phyloP scores from a whole-genome alignment of 2,329 filamentous ascomycete genomes.

The Botryotinia calthae region DNA sequence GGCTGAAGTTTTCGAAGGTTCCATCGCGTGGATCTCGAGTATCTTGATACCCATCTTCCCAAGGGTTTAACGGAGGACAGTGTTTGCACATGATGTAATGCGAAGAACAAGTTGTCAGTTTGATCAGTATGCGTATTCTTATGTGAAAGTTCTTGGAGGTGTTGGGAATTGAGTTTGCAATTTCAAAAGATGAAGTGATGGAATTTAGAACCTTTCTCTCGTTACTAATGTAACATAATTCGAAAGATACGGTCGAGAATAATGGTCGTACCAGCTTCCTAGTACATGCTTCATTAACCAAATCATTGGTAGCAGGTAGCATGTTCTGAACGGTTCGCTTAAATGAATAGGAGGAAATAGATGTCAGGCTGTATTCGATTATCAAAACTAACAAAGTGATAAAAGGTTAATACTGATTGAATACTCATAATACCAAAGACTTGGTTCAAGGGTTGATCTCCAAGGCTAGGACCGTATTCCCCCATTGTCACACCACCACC shows the following conservation, averaged over 20 bases:
- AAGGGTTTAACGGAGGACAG: not conserved
- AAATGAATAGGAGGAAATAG: not conserved
- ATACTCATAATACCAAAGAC: not conserved
- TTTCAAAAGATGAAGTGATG: not conserved
- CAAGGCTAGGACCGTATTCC: fast-evolving
- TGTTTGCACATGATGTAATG: not conserved
- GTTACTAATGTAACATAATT: not conserved
- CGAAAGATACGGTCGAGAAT: not conserved
- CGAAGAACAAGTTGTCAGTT: not conserved
- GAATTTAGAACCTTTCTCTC: fast-evolving
- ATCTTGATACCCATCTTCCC: not conserved
- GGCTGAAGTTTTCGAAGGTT: not conserved
- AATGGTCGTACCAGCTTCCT: not conserved
- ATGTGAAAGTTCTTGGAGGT: too few relatives aligned
- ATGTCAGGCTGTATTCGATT: fast-evolving
- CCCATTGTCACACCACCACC: fast-evolving
- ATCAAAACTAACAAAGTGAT: not conserved
- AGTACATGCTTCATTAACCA: too few relatives aligned
- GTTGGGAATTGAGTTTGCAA: not conserved
- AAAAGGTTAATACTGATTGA: not conserved
- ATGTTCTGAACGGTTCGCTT: not conserved
- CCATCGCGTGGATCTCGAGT: not conserved
- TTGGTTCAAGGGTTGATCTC: not conserved
- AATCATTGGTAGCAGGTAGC: not conserved
- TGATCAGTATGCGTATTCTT: not conserved